Evolutionary conservation across 352 stramenopile species (phyloP), one percentile per base, ranked within the genome.

Genomic region (Pythium biforme): DNA sequence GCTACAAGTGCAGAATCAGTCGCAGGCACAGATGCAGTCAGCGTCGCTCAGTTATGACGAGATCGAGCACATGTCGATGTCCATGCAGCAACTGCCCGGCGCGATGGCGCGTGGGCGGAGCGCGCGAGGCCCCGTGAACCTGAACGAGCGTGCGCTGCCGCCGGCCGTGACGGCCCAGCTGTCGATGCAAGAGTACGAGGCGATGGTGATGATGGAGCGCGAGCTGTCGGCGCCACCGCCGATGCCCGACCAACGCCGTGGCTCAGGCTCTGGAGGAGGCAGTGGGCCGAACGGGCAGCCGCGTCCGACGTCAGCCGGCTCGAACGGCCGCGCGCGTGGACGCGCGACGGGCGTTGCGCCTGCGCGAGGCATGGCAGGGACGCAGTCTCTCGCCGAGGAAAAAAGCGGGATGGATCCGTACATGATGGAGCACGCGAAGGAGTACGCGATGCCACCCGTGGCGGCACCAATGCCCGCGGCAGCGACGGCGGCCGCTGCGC

Each of bases 171-270:
- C 26, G 25, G 39, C 39, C 17, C 54, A 60, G 31, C 29, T 67
- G 19, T 51, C 52, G 46, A 61, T 62, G 54, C 61, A 62, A 34
- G 54, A 62, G 22, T 62, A 68, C 43, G 39, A 62, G 12, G 52
- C 43, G 6, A 62, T 68, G 61, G n/a, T 68, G 52, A 51, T 68
- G 52, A 64, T 64, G 56, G 52, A 58, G 53, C 61, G 54, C 7
- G 52, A 68, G 37, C 41, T 54, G 11, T 1, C 37, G 3, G 19
- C 4, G 11, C 19, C 27, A 2, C 23, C 49, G 20, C 19, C 49
- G 20, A n/a, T 43, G 22, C 48, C 48, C 0, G 34, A 57, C n/a
- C 25, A 45, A 25, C 37, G 29, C 3, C 39, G 20, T 11, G 41
- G 40, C 17, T 11, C 3, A 7, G 47, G 7, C 34, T 31, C 12